Base-by-base conservation (phyloP, 495 filamentous ascomycete genomes). In the Pseudotulostoma volvatum region DNA sequence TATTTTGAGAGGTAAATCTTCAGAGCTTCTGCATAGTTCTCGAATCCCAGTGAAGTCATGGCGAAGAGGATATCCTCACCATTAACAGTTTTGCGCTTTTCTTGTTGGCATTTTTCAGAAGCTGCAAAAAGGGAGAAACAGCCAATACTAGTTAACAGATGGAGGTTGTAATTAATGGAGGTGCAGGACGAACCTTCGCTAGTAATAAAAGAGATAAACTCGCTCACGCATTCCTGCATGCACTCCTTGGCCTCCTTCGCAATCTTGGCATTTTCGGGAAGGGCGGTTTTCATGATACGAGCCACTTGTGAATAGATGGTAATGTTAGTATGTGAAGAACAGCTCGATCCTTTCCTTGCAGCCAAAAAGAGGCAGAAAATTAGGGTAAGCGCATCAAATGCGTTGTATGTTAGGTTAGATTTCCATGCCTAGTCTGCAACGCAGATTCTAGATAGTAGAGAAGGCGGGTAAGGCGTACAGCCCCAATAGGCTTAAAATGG, bases 161-260 rank as follows among this genome's bases (percentile, higher is more conserved):
- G 39, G 36, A 33, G 28, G 44, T 49, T 35, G 34, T 40, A n/a
- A n/a, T n/a, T n/a, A n/a, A n/a, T n/a, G n/a, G n/a, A n/a, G n/a
- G n/a, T n/a, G n/a, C n/a, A n/a, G n/a, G n/a, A 40, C 55, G 39
- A 53, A 93, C 90, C 90, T 72, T 97, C 90, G 57, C 87, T 95
- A 18, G 90, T 97, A 60, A 97, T 97, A 67, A 97, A 97, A 13
- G 88, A 95, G 67, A 97, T 97, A 62, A 96, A 97, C 70, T 97
- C 90, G 78, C 87, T 95, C 43, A 97, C 90, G 52, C 90, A 97
- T 64, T 97, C 90, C 59, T 97, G 90, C 90, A 97, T 96, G 63
- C 90, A 97, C 56, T 97, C 90, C 58, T 97, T 97, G 21, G 90
- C 90, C 59, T 97, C 90, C 53, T 97, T 97, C 31, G 90, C 90